Conservation (phyloP, 2,329 filamentous ascomycete species). For the Chaetothyriales sp. region DNA sequence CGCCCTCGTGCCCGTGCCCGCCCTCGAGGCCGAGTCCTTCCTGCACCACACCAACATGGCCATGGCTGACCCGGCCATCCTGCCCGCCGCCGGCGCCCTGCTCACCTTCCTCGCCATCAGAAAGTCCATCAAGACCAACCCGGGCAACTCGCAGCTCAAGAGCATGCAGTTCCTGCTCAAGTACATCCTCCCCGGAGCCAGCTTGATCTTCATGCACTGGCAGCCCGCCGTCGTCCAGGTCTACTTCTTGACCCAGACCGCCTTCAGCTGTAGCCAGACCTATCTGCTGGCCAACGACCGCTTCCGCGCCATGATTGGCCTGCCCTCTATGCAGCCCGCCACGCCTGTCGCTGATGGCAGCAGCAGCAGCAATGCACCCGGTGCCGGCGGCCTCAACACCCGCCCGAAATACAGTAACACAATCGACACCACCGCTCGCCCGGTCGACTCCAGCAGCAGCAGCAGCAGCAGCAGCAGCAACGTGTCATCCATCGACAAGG, state of each 20-base stretch:
- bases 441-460: neutral
- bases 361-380: neutral
- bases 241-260: slow-evolving; percentile 40
- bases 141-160: slow-evolving; percentile 15
- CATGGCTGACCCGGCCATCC: slow-evolving; percentile 55
- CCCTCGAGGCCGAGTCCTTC: slow-evolving; percentile 52
- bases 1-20: slow-evolving; percentile 64
- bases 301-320: slow-evolving; percentile 1
- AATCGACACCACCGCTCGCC: slow-evolving; percentile 6
- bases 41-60: slow-evolving; percentile 72
- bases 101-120: slow-evolving; percentile 44
- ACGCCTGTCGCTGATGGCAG: slow-evolving; percentile 1
- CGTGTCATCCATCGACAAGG: slow-evolving; percentile 23
- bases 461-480: slow-evolving; percentile 3
- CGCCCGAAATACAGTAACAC: neutral
- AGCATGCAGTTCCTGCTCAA: slow-evolving; percentile 22
- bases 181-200: slow-evolving; percentile 37
- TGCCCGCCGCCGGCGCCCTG: slow-evolving; percentile 49
- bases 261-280: slow-evolving; percentile 5
- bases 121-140: slow-evolving; percentile 27
- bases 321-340: neutral
- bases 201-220: slow-evolving; percentile 38
- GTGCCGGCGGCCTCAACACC: neutral
- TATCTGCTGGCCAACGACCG: neutral
- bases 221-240: slow-evolving; percentile 46